Conservation (phyloP, 1,284 basidiomycete genomes). For the Irpex sp. region DNA sequence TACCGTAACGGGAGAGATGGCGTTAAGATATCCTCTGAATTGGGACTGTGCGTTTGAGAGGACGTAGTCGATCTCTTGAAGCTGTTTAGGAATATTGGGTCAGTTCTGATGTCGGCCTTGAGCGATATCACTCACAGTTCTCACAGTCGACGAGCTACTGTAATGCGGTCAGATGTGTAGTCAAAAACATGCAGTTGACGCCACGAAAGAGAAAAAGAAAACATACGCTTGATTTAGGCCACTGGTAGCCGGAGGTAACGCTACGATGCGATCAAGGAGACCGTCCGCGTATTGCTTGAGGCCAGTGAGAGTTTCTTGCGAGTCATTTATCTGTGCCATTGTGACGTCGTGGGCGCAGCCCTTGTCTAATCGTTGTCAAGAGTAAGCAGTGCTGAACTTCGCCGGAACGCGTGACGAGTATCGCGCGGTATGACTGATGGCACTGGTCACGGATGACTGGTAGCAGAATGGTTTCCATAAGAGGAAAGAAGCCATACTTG, state of each 20-base stretch:
- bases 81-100: not conserved
- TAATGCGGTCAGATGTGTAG: too few relatives aligned
- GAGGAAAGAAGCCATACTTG: conserved; percentile 4
- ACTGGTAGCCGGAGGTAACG: not conserved
- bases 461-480: not conserved
- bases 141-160: not conserved
- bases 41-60: not conserved
- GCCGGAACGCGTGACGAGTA: not conserved
- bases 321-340: not conserved
- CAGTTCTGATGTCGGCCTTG: too few relatives aligned
- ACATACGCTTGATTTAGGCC: not conserved
- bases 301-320: not conserved
- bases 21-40: not conserved
- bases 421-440: not conserved
- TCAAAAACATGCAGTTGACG: too few relatives aligned
- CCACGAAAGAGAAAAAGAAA: too few relatives aligned
- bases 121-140: not conserved
- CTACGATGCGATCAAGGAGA: not conserved
- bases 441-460: not conserved
- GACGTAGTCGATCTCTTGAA: not conserved
- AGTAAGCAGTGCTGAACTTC: too few relatives aligned
- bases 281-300: not conserved
- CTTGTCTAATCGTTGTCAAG: too few relatives aligned
- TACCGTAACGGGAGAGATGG: not conserved
- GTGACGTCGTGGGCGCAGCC: too few relatives aligned